Base-by-base conservation (phyloP, 1,284 basidiomycete genomes). In the Puccinia horiana region DNA sequence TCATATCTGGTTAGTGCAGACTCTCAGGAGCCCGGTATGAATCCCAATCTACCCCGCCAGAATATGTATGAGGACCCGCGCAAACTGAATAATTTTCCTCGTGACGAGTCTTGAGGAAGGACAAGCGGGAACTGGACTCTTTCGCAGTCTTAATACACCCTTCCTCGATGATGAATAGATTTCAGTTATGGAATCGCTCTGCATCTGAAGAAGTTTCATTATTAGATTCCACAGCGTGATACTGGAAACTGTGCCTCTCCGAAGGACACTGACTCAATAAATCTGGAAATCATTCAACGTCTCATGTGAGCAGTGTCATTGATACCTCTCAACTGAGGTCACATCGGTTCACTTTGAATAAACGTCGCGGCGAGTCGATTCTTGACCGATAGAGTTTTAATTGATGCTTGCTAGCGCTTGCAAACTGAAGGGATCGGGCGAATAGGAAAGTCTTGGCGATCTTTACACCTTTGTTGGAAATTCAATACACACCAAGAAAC, bases 41-140 rank as follows among this genome's bases (percentile, higher is more conserved):
- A 52, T 40, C 70, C 2, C 3, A 32, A 35, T 73, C 70, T 18
- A 52, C 70, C 29, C 37, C 47, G n/a, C 69, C 69, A 42, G 23
- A 69, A 69, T 14, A 47, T 69, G 65, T 69, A 69, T 69, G 42
- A 52, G 16, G 69, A 23, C 69, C 44, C 32, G 69, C 69, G 35
- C 69, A 70, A 52, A 23, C 29, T 8, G 29, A n/a, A 14, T 2
- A 29, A 35, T 32, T 52, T 1, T 73, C 47, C 54, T 73, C 23
- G 12, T 32, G 26, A 73, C 70, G 29, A 73, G 70, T 73, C 16
- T 35, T 73, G 52, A 73, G 47, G 52, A 37, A 9, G 70, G n/a
- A 73, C 5, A 29, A 73, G 47, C 47, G 29, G 52, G 29, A 40
- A 72, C 6, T 49, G 23, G 29, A 12, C 8, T 72, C 42, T 29